Conservation (phyloP, 805 yeast genomes). For the Lipomyces lipofer region DNA sequence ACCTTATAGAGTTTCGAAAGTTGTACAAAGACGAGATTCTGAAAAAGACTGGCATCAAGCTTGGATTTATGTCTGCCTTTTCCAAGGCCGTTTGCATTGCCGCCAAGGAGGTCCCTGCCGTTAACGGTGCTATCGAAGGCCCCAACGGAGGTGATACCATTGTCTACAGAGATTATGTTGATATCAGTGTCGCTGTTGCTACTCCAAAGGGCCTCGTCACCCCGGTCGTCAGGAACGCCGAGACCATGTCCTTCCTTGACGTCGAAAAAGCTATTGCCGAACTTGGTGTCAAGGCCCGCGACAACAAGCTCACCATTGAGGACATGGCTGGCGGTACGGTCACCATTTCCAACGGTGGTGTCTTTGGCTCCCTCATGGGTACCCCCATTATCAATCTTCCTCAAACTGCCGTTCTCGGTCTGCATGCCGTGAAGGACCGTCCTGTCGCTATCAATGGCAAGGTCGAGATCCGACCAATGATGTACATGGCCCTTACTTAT, state of each 20-base stretch:
- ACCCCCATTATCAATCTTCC: constrained; percentile 98
- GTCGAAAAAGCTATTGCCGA: constrained; percentile 81
- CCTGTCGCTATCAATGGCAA: constrained; percentile 96
- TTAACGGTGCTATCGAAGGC: constrained; percentile 87
- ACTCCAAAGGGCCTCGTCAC: constrained; percentile 99
- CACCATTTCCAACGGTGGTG: constrained; percentile 99
- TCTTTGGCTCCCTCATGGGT: constrained; percentile 95
- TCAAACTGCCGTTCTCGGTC: constrained; percentile 95
- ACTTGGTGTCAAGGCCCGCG: constrained; percentile 92
- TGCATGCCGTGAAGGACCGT: constrained; percentile 97
- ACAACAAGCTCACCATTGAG: constrained; percentile 91
- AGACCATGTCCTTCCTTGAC: constrained; percentile 81
- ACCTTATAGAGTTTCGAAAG: constrained; percentile 90
- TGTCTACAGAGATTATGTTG: constrained; percentile 94
- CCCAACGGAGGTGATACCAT: constrained; percentile 74
- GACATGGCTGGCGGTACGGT: constrained; percentile 99
- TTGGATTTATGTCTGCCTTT: constrained; percentile 99
- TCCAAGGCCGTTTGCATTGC: constrained; percentile 92
- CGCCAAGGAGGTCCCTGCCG: constrained; percentile 91
- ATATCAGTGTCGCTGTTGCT: constrained; percentile 95
- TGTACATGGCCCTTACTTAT: constrained; percentile 97
- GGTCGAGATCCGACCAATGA: constrained; percentile 97
- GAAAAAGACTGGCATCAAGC: constrained; percentile 88
- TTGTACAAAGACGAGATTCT: constrained; percentile 94
- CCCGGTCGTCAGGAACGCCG: constrained; percentile 96